phyloP scores from a whole-genome alignment of 257 asterid genomes.

The Lycium barbarum region DNA sequence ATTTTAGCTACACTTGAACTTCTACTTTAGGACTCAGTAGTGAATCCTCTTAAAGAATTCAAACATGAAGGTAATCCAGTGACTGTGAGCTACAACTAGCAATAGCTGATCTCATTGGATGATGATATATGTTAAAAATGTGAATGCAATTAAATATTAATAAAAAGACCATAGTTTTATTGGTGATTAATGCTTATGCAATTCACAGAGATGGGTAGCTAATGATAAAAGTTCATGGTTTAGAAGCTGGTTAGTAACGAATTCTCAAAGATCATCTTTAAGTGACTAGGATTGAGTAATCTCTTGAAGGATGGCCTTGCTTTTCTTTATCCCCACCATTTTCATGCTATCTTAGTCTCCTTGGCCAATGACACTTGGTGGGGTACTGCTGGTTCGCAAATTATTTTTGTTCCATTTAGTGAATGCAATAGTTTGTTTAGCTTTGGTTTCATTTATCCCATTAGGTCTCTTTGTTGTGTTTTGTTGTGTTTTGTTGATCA shows the following conservation, averaged over 20 bases:
- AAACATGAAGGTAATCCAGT: not conserved
- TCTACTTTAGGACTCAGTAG: not conserved
- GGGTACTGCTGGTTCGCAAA: not conserved
- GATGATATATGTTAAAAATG: not conserved
- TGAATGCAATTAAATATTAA: not conserved
- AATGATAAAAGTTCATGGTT: not conserved
- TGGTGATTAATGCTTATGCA: not conserved
- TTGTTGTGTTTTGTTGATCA: not conserved
- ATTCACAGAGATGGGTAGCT: not conserved
- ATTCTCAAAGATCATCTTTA: not conserved
- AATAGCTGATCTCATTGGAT: not conserved
- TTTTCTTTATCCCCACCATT: not conserved
- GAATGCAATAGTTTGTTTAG: not conserved
- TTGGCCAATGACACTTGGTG: not conserved
- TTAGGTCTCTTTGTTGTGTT: slow-evolving; percentile 17
- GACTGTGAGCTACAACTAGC: not conserved
- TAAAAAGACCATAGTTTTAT: not conserved
- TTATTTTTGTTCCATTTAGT: not conserved
- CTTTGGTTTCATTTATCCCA: not conserved
- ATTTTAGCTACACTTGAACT: not conserved
- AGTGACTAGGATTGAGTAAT: not conserved
- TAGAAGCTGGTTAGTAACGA: not conserved
- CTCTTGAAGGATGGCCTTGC: not conserved
- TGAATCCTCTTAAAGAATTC: not conserved
- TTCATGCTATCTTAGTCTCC: not conserved